Evolutionary conservation across 768 basidiomycete species (phyloP), one percentile per base, ranked within the genome.

Genomic region (Boletus bicolor): DNA sequence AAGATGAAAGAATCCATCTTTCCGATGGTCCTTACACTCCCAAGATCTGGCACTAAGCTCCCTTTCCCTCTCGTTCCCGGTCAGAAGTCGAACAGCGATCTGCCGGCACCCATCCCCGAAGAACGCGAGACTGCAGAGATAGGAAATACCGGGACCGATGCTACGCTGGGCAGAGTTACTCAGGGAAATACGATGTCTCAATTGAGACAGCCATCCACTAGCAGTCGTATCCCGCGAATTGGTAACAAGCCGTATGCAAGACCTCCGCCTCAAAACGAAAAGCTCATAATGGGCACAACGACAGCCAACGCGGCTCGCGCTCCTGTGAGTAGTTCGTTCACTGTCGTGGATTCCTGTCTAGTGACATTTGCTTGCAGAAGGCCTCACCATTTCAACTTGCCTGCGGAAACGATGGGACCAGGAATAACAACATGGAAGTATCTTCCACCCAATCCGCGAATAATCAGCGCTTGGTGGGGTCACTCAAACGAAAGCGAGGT

Each of bases 151-250:
- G 48, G 51, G 55, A 39, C 58, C 1, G 58, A 69, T 43, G 41
- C 62, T 38, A 49, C 63, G 0, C 44, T 54, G 15, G 56, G 52
- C 32, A 68, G 37, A 50, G 63, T 37, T 42, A 47, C 65, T 19
- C 62, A 70, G 36, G 54, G 65, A n/a, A 60, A 60, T 21, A 56
- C 62, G 5, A 80, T 78, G 53, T 81, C 81, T 17, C 75, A 57
- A 44, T 64, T 85, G 50, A 82, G 78, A 62, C 81, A 84, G 57
- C 68, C 74, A 8, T 62, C 69, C 26, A 42, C 34, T n/a, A 77
- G 74, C 0, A 84, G 85, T 68, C 77, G 77, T 65, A 87, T 87
- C 61, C 85, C 85, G 17, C 77, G 85, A 55, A 82, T 83, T 41
- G 77, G 77, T 36, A 68, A 67, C 26, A 86, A 85, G 51, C 85